Conservation (phyloP, 352 stramenopile genomes). For the Phytopythium oedochilum region DNA sequence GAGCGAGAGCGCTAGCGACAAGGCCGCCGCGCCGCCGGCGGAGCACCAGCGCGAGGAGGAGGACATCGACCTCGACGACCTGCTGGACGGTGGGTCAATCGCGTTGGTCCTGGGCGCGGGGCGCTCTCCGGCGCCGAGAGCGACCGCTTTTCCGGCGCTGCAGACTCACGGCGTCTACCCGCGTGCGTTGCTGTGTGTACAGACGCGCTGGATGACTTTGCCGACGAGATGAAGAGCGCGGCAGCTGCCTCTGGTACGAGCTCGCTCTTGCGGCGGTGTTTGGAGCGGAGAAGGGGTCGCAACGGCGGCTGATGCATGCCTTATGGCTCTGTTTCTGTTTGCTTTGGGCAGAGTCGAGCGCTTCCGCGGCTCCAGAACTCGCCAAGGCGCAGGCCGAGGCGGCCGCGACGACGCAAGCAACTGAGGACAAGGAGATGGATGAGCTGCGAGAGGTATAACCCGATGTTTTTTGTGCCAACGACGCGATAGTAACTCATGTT, state of each 20-base stretch:
- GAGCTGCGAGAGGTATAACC: conserved; percentile 49
- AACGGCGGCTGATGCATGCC: too few relatives aligned
- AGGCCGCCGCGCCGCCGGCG: conserved; percentile 6
- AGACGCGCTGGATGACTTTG: conserved; percentile 86
- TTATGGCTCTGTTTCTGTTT: too few relatives aligned
- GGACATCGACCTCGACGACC: conserved; percentile 75
- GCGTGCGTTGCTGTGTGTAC: background rate
- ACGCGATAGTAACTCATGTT: background rate
- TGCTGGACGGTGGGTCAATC: conserved; percentile 52
- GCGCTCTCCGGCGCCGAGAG: background rate
- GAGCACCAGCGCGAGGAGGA: conserved; percentile 18
- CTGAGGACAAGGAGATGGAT: conserved; percentile 52
- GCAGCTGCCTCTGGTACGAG: background rate
- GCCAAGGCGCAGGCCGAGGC: conserved; percentile 41
- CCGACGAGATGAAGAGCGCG: conserved; percentile 46
- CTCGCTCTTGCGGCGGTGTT: background rate
- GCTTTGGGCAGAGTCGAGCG: conserved; percentile 1
- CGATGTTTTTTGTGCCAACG: background rate
- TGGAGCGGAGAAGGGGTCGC: too few relatives aligned
- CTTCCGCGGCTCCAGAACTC: conserved; percentile 22
- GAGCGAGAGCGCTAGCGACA: conserved; percentile 10
- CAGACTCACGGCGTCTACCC: background rate
- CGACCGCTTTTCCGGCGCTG: too few relatives aligned
- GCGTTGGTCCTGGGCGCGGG: background rate
- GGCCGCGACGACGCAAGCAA: conserved; percentile 34